These are phyloP conservation scores for Melanogaster broomeanus DNA, from an alignment of 768 basidiomycete genomes.

Conservation along the genomic window DNA sequence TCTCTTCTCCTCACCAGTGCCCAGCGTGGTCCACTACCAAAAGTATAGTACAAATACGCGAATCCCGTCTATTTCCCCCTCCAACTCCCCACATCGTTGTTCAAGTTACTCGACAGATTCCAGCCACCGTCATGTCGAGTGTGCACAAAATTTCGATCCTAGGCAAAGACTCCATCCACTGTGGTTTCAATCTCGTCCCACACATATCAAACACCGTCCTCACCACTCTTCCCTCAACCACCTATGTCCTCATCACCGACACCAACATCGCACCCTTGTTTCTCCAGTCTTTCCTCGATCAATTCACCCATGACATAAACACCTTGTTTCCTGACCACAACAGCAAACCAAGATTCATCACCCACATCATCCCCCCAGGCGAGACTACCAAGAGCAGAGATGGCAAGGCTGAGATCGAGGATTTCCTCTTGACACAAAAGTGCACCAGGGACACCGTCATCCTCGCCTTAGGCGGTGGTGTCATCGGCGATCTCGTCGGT, in stretches of 20 bases:
- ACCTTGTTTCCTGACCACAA: slow-evolving; percentile 15
- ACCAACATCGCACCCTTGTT: slow-evolving; percentile 84
- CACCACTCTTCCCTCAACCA: slow-evolving; percentile 68
- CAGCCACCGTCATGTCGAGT: slow-evolving; percentile 8
- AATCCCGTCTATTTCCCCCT: too few relatives aligned
- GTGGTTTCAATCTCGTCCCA: slow-evolving; percentile 88
- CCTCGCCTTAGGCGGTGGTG: slow-evolving; percentile 93
- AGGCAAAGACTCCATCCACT: slow-evolving; percentile 85
- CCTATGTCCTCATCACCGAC: slow-evolving; percentile 93
- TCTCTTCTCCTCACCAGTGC: neutral
- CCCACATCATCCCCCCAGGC: slow-evolving; percentile 82
- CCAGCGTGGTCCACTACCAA: neutral
- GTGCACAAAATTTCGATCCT: slow-evolving; percentile 73
- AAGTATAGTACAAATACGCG: neutral
- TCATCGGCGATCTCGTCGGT: slow-evolving; percentile 95
- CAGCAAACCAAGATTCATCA: slow-evolving; percentile 66
- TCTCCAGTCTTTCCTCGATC: slow-evolving; percentile 63
- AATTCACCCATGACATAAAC: slow-evolving; percentile 53
- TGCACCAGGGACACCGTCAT: slow-evolving; percentile 94
- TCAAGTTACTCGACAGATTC: slow-evolving; percentile 2
- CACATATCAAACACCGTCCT: slow-evolving; percentile 82
- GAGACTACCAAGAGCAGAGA: slow-evolving; percentile 91
- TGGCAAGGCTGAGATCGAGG: slow-evolving; percentile 92
- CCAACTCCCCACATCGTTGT: too few relatives aligned
- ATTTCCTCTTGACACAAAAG: slow-evolving; percentile 83